Evolutionary conservation across 352 stramenopile genomes (phyloP), one percentile per base, ranked within the genome.

Genomic region (Phytophthora agathidicida): DNA sequence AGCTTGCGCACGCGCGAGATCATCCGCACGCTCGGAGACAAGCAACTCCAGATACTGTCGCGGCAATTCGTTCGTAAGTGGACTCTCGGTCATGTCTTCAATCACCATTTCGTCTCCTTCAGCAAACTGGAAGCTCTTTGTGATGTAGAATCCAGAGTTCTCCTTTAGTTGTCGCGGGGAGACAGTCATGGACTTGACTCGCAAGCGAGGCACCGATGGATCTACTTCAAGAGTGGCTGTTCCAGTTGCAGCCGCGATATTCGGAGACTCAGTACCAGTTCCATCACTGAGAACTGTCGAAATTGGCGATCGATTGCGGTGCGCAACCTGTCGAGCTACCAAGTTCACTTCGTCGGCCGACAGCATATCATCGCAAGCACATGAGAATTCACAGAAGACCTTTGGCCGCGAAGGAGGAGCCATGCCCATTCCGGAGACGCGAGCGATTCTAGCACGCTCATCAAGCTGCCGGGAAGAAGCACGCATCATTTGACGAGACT

Each of bases 321-420:
- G 60, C 0, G 80, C 89, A 33, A 80, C 75, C 42, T 86, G 65
- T 13, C 76, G 71, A 19, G 84, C 78, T 37, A 86, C 52, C 10
- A 92, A 68, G 19, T 77, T 81, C 33, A 91, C 71, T 30, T 90
- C 77, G 22, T 88, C 71, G 2, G 68, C 62, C 1, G 66, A 57
- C 3, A 85, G 59, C 58, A 92, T 79, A 24, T 91, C 82, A 28
- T 67, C 73, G 3, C 73, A 75, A 2, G 73, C 64, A 53, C 82
- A 92, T 5, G 80, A 90, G 43, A 94, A 94, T 42, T 94, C 85
- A 30, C 83, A 94, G 39, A 94, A 92, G 0, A 94, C 82, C 22
- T 83, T 84, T 6, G 80, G 79, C 7, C 71, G 71, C 6, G 75
- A 84, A 3, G 74, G 75, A 42, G 82, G 77, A 1, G 75, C 63